Evolutionary conservation across 108 stramenopile species (phyloP), one percentile per base, ranked within the genome.

Genomic region (Cyclostephanos invisitatus): DNA sequence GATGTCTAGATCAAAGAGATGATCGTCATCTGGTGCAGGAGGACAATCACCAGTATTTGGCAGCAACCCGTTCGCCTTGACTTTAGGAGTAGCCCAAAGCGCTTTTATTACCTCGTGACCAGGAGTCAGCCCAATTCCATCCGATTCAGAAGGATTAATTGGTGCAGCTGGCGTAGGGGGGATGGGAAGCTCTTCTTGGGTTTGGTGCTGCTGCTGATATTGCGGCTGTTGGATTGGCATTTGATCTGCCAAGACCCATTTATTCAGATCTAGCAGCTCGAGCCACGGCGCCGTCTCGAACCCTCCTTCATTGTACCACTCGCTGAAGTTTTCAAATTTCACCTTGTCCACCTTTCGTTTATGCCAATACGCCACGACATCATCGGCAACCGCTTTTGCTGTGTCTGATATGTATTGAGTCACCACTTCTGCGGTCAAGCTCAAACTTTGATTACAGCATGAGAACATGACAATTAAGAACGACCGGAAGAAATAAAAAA

Each of bases 221-320:
- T 61, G 8, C 17, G 18, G 36, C 5, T 59, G 58, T 59, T 61
- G 60, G 8, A 36, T 5, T 61, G 60, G 36, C 37, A 38, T n/a
- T 32, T 78, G 73, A 62, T 90, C 89, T 40, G 81, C 77, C 55
- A 87, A 68, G 7, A 91, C 94, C 96, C 96, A 97, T 80, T 99
- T 99, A 36, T 88, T 81, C 47, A 98, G 66, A 73, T 98, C 97
- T 4, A 97, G 82, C 18, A 99, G 91, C 75, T 99, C 98, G 53
- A 99, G 74, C 96, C 96, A 99, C 24, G 95, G 92, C 20, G 92
- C 92, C 28, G 71, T 89, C 72, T 97, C 89, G 62, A 85, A 96
- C 21, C 98, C 98, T 20, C 92, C 92, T 73, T 94, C 88, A 62
- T 98, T 99, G 83, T 98, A 99, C 97, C 97, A 96, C 54, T 86